These are phyloP conservation scores for Lentinula guzmanii DNA, from an alignment of 768 basidiomycete genomes.

Conservation along the genomic window DNA sequence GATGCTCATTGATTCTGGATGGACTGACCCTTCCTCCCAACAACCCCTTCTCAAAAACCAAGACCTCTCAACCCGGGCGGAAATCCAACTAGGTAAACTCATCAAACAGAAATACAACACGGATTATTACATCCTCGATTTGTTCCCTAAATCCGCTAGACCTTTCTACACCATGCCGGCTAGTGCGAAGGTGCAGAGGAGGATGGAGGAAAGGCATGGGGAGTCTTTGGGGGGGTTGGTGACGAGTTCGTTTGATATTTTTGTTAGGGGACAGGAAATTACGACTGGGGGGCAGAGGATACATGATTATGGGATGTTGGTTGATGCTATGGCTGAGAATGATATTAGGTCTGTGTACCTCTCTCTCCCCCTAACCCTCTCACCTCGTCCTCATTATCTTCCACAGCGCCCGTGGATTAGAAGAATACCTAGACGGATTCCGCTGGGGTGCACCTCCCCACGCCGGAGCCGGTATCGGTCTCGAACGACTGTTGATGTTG, in stretches of 20 bases:
- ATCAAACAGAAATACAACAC: constrained; percentile 45
- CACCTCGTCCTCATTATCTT: not conserved
- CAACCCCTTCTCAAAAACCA: constrained; percentile 24
- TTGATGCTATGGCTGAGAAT: constrained; percentile 28
- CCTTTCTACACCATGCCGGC: constrained; percentile 58
- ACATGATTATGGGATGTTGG: constrained; percentile 37
- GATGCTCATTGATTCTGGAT: constrained; percentile 42
- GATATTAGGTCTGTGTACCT: constrained; percentile 35
- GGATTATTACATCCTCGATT: constrained; percentile 53
- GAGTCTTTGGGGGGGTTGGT: constrained; percentile 11
- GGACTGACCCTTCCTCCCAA: no score
- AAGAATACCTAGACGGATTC: constrained; percentile 45
- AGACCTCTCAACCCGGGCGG: constrained; percentile 45
- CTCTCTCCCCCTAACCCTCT: not conserved
- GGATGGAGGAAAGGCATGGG: not conserved
- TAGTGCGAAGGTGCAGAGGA: no score
- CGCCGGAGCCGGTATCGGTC: constrained; percentile 45
- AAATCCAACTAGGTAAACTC: constrained; percentile 40
- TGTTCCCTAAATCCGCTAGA: constrained; percentile 44
- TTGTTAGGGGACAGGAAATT: constrained; percentile 53
- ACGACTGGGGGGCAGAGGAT: constrained; percentile 48
- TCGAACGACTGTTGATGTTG: constrained; percentile 47
- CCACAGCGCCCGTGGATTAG: constrained; percentile 11
- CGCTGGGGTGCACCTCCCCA: constrained; percentile 43
- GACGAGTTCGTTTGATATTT: constrained; percentile 52